Evolutionary conservation across 805 yeast genomes (phyloP).

Genomic region (Candida dendrica): DNA sequence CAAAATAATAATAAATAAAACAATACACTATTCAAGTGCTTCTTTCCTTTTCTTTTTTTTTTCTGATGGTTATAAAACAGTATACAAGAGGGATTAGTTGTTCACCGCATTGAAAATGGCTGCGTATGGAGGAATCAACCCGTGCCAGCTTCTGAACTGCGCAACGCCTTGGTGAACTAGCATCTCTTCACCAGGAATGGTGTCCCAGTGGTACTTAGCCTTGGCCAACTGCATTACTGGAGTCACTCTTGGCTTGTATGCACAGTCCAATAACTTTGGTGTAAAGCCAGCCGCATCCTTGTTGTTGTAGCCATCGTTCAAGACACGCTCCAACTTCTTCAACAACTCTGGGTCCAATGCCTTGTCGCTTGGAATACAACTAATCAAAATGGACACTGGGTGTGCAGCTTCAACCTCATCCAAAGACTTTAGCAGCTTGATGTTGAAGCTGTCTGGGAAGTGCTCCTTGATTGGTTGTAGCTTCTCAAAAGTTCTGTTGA

Average conservation of each 20-base stretch:
- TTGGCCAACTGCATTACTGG: slow-evolving; percentile 77
- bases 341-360: slow-evolving; percentile 52
- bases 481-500: slow-evolving; percentile 73
- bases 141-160: slow-evolving; percentile 78
- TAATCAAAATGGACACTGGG: slow-evolving; percentile 55
- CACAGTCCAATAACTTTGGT: slow-evolving; percentile 78
- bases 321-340: slow-evolving; percentile 38
- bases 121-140: slow-evolving; percentile 53
- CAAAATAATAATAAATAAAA: background rate
- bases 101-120: slow-evolving; percentile 56
- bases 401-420: slow-evolving; percentile 33
- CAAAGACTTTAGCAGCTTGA: slow-evolving; percentile 45
- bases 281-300: slow-evolving; percentile 28
- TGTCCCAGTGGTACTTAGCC: slow-evolving; percentile 60
- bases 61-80: too few relatives aligned
- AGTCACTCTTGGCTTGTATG: slow-evolving; percentile 85
- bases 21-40: too few relatives aligned
- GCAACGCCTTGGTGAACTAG: slow-evolving; percentile 87
- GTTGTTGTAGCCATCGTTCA: slow-evolving; percentile 31
- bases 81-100: slow-evolving; percentile 4
- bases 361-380: slow-evolving; percentile 79
- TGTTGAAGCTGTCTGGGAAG: slow-evolving; percentile 55
- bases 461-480: slow-evolving; percentile 47
- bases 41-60: too few relatives aligned
- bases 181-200: slow-evolving; percentile 89